Conservation (phyloP, 257 asterid species). For the Apocynum venetum region DNA sequence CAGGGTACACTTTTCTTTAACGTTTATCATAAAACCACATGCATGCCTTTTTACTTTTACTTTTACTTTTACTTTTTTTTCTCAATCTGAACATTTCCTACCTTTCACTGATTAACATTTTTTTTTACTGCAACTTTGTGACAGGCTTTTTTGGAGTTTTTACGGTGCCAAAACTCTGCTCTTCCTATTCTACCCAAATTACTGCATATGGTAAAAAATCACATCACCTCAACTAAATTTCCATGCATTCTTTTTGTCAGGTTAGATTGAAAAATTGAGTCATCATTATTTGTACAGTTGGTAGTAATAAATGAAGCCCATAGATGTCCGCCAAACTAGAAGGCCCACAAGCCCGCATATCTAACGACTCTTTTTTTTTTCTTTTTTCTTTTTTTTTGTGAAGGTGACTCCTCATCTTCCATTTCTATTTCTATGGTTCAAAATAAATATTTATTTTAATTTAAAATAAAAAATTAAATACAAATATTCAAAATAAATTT, state of each 20-base stretch:
- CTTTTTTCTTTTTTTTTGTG: too few relatives aligned
- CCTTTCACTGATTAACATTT: background rate
- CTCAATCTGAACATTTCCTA: background rate
- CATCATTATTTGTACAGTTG: background rate
- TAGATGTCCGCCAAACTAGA: too few relatives aligned
- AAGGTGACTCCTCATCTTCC: background rate
- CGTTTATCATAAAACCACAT: too few relatives aligned
- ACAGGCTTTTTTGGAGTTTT: slow-evolving; percentile 87
- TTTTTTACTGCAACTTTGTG: background rate
- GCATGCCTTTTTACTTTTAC: background rate
- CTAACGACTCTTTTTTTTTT: background rate
- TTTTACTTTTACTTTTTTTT: background rate
- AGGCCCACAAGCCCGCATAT: too few relatives aligned
- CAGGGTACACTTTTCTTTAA: too few relatives aligned
- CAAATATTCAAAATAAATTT: too few relatives aligned
- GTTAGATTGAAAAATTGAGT: background rate
- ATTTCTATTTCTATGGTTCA: too few relatives aligned
- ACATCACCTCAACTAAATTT: background rate
- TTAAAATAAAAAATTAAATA: too few relatives aligned
- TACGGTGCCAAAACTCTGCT: slow-evolving; percentile 72
- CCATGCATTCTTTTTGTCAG: background rate
- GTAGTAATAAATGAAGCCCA: too few relatives aligned
- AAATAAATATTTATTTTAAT: too few relatives aligned
- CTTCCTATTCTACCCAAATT: slow-evolving; percentile 64
- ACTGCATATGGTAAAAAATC: slow-evolving; percentile 54